Conservation (phyloP, 1,139 yeast genomes). For the Geotrichum klebahnii region DNA sequence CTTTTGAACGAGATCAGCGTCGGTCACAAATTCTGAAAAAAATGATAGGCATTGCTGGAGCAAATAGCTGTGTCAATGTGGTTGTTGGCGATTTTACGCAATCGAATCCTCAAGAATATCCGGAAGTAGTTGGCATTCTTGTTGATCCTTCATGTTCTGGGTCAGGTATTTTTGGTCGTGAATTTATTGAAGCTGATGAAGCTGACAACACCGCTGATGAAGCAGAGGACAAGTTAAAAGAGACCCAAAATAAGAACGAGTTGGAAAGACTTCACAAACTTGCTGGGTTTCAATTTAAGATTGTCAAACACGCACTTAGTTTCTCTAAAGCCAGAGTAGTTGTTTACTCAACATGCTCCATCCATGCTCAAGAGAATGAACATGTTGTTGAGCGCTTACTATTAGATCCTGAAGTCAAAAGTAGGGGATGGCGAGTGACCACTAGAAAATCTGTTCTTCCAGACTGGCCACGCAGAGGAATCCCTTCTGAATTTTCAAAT, state of each 20-base stretch:
- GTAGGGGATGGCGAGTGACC: slow-evolving; percentile 73
- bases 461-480: slow-evolving; percentile 80
- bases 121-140: slow-evolving; percentile 69
- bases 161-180: slow-evolving; percentile 91
- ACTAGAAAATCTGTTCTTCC: slow-evolving; percentile 64
- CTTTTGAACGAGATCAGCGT: slow-evolving; percentile 79
- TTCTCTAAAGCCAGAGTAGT: slow-evolving; percentile 73
- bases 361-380: slow-evolving; percentile 91
- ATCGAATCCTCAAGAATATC: slow-evolving; percentile 56
- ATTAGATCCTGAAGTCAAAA: slow-evolving; percentile 55
- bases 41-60: slow-evolving; percentile 81
- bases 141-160: slow-evolving; percentile 99
- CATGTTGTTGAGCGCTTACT: slow-evolving; percentile 77
- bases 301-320: slow-evolving; percentile 80
- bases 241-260: slow-evolving; percentile 39
- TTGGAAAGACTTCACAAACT: slow-evolving; percentile 62
- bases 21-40: slow-evolving; percentile 68
- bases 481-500: slow-evolving; percentile 55
- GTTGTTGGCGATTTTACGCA: slow-evolving; percentile 81
- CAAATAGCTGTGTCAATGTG: slow-evolving; percentile 56
- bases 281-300: slow-evolving; percentile 79
- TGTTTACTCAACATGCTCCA: slow-evolving; percentile 94
- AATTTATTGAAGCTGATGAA: slow-evolving; percentile 45
- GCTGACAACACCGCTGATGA: slow-evolving; percentile 30
- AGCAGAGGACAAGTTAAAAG: slow-evolving; percentile 25